Percentiles rank a stretch among this genome's conserved stretches.
phyloP scores from a whole-genome alignment of 225 moss, liverwort and hornwort species.

The Anthoceros angustus region DNA sequence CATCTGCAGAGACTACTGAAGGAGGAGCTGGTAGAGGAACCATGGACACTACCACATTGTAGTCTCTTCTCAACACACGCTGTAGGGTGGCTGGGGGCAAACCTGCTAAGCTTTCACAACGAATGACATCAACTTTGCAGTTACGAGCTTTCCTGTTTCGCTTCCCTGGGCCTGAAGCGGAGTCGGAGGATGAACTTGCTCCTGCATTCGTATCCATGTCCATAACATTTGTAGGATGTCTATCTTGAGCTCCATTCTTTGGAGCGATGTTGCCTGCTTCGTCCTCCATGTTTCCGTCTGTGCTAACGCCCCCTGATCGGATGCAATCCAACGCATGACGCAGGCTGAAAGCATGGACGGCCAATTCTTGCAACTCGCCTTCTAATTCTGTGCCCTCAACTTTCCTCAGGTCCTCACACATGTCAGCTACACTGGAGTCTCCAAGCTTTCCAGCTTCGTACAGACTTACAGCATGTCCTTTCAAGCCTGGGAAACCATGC shows the following conservation, averaged over 20 bases:
- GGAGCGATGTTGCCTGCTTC: constrained; percentile 9
- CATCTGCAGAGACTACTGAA: constrained; percentile 73
- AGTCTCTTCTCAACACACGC: constrained; percentile 81
- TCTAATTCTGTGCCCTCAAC: constrained; percentile 96
- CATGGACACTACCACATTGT: constrained; percentile 93
- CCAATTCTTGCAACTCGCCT: constrained; percentile 89
- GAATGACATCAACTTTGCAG: constrained; percentile 82
- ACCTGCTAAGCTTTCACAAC: constrained; percentile 88
- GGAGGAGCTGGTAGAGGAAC: constrained; percentile 83
- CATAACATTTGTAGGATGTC: too few species aligned
- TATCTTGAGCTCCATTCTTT: too few species aligned
- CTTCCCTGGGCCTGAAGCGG: neutral
- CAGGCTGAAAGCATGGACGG: constrained; percentile 94
- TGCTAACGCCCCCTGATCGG: constrained; percentile 41
- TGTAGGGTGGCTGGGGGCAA: constrained; percentile 76
- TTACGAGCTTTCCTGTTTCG: constrained; percentile 34
- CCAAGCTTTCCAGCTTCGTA: constrained; percentile 97
- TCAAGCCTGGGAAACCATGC: constrained; percentile 42
- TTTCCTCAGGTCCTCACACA: constrained; percentile 91
- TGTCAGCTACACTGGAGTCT: constrained; percentile 86
- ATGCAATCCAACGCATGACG: constrained; percentile 91
- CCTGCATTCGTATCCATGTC: neutral
- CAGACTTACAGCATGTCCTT: constrained; percentile 88
- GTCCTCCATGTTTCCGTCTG: constrained; percentile 26
- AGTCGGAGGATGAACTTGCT: neutral